A percentile compares a stretch with the other conserved stretches of the same genome.
Evolutionary conservation across 345 rosid genomes (phyloP).

Genomic region (Geranium rotundifolium): DNA sequence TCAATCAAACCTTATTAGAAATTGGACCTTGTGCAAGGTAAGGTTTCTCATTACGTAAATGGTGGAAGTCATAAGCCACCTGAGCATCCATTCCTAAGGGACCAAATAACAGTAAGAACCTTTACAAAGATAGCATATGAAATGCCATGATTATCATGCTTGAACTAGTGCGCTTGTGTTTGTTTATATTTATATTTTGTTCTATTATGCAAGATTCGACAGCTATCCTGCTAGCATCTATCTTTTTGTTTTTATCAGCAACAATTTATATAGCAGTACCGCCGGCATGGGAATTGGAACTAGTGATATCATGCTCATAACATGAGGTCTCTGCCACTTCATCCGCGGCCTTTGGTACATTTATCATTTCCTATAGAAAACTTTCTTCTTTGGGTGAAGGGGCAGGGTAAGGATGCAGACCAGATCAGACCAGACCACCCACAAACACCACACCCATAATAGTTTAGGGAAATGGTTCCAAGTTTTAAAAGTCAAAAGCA

Average conservation of each 20-base stretch:
- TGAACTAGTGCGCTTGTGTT: neutral
- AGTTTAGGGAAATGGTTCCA: neutral
- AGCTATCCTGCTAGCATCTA: too few relatives aligned
- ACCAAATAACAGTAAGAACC: neutral
- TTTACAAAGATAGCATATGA: neutral
- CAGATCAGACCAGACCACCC: too few relatives aligned
- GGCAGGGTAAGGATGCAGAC: neutral
- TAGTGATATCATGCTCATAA: too few relatives aligned
- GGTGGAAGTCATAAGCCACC: conserved; percentile 94
- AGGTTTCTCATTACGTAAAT: conserved; percentile 88
- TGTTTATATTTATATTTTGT: too few relatives aligned
- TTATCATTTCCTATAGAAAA: neutral
- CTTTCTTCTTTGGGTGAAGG: neutral
- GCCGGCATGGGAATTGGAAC: too few relatives aligned
- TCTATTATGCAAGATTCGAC: too few relatives aligned
- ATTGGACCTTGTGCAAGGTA: conserved; percentile 92
- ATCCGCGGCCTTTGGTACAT: too few relatives aligned
- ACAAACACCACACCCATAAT: neutral
- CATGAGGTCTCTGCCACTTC: too few relatives aligned
- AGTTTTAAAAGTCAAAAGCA: neutral
- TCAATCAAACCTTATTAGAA: conserved; percentile 63
- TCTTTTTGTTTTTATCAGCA: too few relatives aligned
- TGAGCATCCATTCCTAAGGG: conserved; percentile 94
- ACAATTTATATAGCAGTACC: too few relatives aligned
- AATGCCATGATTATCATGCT: neutral